These are phyloP conservation scores for Paecilomyces variotii DNA, from an alignment of 2,329 filamentous ascomycete species.

Conservation along the genomic window DNA sequence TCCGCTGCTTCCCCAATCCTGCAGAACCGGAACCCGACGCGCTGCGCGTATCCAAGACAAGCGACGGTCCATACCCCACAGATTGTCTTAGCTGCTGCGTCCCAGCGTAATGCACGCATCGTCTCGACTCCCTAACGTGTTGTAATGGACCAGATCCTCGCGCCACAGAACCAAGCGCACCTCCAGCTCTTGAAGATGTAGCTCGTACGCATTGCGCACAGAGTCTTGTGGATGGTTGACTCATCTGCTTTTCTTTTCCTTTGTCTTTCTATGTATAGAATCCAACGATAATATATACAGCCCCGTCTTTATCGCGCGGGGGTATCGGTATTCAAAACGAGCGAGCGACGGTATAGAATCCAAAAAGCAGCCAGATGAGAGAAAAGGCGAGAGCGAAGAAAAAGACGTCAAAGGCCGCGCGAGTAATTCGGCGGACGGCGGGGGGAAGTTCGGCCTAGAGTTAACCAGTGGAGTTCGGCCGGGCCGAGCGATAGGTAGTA, in stretches of 20 bases:
- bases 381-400: background rate
- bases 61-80: background rate
- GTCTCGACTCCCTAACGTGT: slow-evolving; percentile 12
- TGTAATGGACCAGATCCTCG: slow-evolving; percentile 13
- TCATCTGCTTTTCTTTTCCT: slow-evolving; percentile 11
- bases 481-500: no score
- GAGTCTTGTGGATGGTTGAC: slow-evolving; percentile 21
- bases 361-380: background rate
- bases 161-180: slow-evolving; percentile 11
- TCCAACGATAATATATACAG: background rate
- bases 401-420: no score
- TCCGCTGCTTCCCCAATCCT: slow-evolving; percentile 1
- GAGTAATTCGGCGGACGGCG: no score
- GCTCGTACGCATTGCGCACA: slow-evolving; percentile 21
- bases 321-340: background rate
- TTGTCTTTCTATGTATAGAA: background rate
- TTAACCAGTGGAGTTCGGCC: no score
- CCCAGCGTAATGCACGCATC: slow-evolving; percentile 8
- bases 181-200: slow-evolving; percentile 14
- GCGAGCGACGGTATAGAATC: background rate
- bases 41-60: background rate
- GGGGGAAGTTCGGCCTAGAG: no score
- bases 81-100: background rate
- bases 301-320: background rate
- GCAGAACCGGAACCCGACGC: background rate